phyloP scores from a whole-genome alignment of 495 filamentous ascomycete genomes.

The Letharia lupina region DNA sequence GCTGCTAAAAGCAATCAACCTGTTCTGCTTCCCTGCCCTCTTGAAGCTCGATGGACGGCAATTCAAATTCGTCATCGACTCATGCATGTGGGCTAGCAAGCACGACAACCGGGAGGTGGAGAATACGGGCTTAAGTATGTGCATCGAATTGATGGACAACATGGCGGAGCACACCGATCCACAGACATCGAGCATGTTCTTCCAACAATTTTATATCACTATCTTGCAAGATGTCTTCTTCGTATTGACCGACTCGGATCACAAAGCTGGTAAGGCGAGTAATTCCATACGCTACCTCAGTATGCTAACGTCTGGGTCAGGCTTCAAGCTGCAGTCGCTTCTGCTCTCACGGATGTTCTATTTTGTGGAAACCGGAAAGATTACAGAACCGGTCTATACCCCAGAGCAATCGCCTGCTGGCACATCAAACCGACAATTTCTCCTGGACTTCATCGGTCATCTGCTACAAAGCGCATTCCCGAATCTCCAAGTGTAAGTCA shows the following conservation, averaged over 20 bases:
- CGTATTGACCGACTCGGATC: slow-evolving; percentile 92
- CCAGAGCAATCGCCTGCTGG: slow-evolving; percentile 72
- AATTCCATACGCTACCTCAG: background rate
- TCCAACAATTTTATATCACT: slow-evolving; percentile 89
- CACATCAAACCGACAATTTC: slow-evolving; percentile 82
- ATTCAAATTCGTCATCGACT: slow-evolving; percentile 99
- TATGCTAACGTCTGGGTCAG: slow-evolving; percentile 29
- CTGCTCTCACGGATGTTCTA: slow-evolving; percentile 93
- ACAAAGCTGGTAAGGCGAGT: slow-evolving; percentile 68
- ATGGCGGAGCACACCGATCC: slow-evolving; percentile 83
- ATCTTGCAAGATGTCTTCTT: slow-evolving; percentile 99
- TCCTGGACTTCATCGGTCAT: slow-evolving; percentile 73
- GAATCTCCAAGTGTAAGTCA: slow-evolving; percentile 81
- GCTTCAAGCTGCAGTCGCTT: slow-evolving; percentile 94
- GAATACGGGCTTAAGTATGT: slow-evolving; percentile 97
- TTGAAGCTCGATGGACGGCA: slow-evolving; percentile 88
- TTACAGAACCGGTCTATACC: slow-evolving; percentile 80
- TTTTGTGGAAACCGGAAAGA: slow-evolving; percentile 76
- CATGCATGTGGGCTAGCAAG: slow-evolving; percentile 99
- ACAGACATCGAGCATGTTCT: slow-evolving; percentile 84
- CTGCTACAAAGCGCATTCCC: slow-evolving; percentile 87
- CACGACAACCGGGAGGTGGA: slow-evolving; percentile 98
- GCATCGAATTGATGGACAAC: slow-evolving; percentile 93
- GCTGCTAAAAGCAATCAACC: slow-evolving; percentile 86
- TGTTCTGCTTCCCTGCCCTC: slow-evolving; percentile 90